Percentiles rank a stretch among this genome's conserved stretches.
Conservation (phyloP, 768 basidiomycete genomes). For the Boletus rufocinnamomeus region DNA sequence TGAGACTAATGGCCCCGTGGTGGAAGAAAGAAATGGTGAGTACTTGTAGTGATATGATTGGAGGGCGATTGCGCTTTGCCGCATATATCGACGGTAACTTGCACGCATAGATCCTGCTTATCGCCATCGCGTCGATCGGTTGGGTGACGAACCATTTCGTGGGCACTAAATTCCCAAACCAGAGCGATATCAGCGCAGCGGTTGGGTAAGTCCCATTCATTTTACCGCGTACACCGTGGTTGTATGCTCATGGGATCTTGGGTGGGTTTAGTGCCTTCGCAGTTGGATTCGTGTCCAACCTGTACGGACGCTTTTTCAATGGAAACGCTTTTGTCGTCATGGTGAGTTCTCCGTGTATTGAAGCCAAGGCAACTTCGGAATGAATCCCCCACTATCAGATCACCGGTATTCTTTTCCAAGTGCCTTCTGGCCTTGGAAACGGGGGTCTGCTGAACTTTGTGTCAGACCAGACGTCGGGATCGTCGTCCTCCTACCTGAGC, state of each 20-base stretch:
- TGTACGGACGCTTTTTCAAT: conserved; percentile 72
- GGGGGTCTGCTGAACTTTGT: conserved; percentile 79
- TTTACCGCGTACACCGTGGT: not conserved
- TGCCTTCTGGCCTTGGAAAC: conserved; percentile 78
- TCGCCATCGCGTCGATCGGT: conserved; percentile 64
- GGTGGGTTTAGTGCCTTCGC: conserved; percentile 59
- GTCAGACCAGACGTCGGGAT: conserved; percentile 52
- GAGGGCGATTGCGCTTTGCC: not conserved
- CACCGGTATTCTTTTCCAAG: conserved; percentile 81
- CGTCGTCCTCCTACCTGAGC: conserved; percentile 56
- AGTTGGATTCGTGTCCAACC: conserved; percentile 76
- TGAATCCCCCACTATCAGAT: conserved; percentile 38
- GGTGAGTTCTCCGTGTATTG: conserved; percentile 41
- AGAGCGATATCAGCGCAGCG: conserved; percentile 77
- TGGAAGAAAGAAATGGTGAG: conserved; percentile 57
- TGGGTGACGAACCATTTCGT: conserved; percentile 79
- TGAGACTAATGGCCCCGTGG: conserved; percentile 65
- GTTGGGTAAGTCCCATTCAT: conserved; percentile 50
- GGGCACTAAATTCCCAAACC: conserved; percentile 57
- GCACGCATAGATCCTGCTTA: conserved; percentile 43
- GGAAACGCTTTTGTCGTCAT: conserved; percentile 83
- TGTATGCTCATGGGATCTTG: conserved; percentile 1
- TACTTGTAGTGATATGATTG: not conserved
- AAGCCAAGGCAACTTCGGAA: not conserved
- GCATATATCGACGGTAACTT: not conserved